Conservation (phyloP, 1,284 basidiomycete species). For the Thecaphora thlaspeos region DNA sequence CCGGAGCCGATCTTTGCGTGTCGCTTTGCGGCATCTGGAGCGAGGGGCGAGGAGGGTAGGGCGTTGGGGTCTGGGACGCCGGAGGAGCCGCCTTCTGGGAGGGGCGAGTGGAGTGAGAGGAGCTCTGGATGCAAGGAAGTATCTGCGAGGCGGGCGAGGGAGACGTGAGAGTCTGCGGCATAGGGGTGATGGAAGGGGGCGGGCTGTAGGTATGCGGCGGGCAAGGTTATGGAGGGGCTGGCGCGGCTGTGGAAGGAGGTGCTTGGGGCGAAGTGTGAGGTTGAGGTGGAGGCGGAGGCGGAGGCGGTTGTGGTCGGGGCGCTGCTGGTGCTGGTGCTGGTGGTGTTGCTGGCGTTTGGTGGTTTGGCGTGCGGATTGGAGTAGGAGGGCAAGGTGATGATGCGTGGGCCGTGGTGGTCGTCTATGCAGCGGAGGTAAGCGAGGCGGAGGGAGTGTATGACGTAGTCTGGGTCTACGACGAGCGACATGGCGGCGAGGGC, state of each 20-base stretch:
- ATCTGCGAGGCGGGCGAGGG: constrained; percentile 31
- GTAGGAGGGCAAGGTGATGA: constrained; percentile 40
- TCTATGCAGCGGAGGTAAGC: constrained; percentile 48
- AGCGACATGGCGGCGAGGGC: constrained; percentile 34
- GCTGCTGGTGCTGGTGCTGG: constrained; percentile 10
- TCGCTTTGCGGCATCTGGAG: not conserved
- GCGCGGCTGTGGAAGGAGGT: no score
- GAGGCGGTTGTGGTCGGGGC: constrained; percentile 2
- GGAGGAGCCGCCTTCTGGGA: constrained; percentile 2
- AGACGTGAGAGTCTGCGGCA: constrained; percentile 33
- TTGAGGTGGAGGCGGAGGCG: constrained; percentile 15
- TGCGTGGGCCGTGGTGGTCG: constrained; percentile 40
- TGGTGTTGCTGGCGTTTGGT: constrained; percentile 9
- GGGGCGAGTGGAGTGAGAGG: constrained; percentile 35
- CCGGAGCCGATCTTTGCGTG: constrained; percentile 3
- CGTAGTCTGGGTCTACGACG: constrained; percentile 36
- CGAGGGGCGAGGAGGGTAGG: not conserved
- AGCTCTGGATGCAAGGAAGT: constrained; percentile 36
- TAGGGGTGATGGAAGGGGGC: constrained; percentile 7
- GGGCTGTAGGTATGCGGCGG: not conserved
- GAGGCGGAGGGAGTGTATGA: constrained; percentile 44
- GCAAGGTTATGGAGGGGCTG: not conserved
- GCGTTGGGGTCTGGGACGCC: no score
- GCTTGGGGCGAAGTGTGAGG: no score
- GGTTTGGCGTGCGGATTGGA: not conserved